These are phyloP conservation scores for Pleurostoma richardsiae DNA, from an alignment of 2,329 filamentous ascomycete genomes.

Conservation along the genomic window DNA sequence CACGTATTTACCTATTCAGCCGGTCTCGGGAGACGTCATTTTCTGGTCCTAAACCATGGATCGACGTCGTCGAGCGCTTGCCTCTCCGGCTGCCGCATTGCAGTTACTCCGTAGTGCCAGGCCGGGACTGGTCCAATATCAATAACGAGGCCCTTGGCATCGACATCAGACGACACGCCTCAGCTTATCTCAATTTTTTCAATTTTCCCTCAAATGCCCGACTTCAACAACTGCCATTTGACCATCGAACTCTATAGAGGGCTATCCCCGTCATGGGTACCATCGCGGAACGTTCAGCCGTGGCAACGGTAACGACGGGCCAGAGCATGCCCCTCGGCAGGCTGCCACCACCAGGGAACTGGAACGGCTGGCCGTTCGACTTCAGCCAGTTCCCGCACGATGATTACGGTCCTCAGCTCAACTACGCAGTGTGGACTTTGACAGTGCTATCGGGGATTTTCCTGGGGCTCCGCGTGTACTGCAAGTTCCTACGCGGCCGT, in stretches of 20 bases:
- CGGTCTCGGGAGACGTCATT: neutral
- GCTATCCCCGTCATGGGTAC: neutral
- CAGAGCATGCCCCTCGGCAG: neutral
- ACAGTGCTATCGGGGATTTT: constrained; percentile 10
- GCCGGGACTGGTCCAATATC: too few relatives aligned
- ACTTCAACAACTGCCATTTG: neutral
- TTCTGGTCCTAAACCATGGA: neutral
- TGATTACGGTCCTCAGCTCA: constrained; percentile 6
- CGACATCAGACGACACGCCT: neutral
- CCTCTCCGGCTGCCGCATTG: neutral
- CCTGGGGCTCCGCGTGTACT: constrained; percentile 13
- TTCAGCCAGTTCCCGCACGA: neutral
- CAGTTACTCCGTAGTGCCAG: neutral
- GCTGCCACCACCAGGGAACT: neutral
- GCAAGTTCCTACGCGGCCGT: constrained; percentile 5
- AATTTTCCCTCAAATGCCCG: neutral
- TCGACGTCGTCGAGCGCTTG: neutral
- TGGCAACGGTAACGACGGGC: neutral
- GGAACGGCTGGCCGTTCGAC: constrained; percentile 1
- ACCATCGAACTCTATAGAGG: neutral
- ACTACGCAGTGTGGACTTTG: constrained; percentile 12
- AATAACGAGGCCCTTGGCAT: neutral
- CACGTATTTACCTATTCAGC: neutral
- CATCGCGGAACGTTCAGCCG: too few relatives aligned
- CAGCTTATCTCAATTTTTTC: neutral